These are phyloP conservation scores for Basidiobolus heterosporus DNA, from an alignment of 371 early-diverging fungal genomes.

Conservation along the genomic window DNA sequence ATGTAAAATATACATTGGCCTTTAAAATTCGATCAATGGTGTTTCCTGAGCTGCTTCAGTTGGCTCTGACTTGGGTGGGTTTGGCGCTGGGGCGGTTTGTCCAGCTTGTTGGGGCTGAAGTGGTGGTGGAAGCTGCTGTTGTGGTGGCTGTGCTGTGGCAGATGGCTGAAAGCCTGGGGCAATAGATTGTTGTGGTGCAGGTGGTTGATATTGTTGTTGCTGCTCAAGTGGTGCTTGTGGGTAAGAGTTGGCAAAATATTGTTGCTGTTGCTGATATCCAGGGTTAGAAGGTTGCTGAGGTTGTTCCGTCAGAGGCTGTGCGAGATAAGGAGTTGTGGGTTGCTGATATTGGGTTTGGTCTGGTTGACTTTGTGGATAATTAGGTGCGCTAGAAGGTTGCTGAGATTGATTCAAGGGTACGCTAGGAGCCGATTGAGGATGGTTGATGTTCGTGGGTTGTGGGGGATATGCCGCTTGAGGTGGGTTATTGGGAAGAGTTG, in stretches of 20 bases:
- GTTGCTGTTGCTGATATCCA: slow-evolving; percentile 1
- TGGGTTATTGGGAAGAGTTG: not conserved
- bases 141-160: not conserved
- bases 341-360: not conserved
- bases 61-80: slow-evolving; percentile 6
- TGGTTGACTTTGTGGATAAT: not conserved
- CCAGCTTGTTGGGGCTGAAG: not conserved
- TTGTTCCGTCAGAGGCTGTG: not conserved
- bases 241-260: not conserved
- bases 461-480: no score
- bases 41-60: slow-evolving; percentile 19
- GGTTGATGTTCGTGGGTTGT: no score
- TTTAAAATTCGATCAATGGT: slow-evolving; percentile 31
- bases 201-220: not conserved
- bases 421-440: no score
- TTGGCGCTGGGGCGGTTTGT: not conserved
- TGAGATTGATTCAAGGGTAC: not conserved
- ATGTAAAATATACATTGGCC: not conserved
- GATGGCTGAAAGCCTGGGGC: not conserved
- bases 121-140: not conserved
- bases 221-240: not conserved
- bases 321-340: not conserved
- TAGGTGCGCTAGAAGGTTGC: not conserved
- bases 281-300: not conserved
- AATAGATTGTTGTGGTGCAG: slow-evolving; percentile 1